These are phyloP conservation scores for Juglanconis juglandina DNA, from an alignment of 2,329 filamentous ascomycete species.

Conservation along the genomic window DNA sequence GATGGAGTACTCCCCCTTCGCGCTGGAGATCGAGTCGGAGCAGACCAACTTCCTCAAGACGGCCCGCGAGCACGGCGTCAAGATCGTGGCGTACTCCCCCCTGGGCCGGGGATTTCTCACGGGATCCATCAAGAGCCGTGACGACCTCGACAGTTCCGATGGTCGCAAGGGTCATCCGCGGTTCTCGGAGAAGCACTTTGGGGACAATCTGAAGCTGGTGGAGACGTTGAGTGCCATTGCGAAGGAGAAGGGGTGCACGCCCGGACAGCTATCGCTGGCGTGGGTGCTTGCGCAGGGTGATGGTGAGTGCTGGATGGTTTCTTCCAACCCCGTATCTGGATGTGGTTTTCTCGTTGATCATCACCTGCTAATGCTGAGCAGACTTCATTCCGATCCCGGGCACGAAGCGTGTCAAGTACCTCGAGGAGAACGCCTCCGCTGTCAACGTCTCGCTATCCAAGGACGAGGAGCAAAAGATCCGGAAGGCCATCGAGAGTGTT, in stretches of 20 bases:
- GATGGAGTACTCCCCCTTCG: constrained; percentile 51
- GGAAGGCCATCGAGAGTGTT: constrained; percentile 31
- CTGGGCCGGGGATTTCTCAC: constrained; percentile 54
- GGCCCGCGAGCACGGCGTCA: constrained; percentile 50
- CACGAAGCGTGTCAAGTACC: constrained; percentile 29
- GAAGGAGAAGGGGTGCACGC: constrained; percentile 36
- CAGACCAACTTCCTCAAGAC: constrained; percentile 46
- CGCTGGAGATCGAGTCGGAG: constrained; percentile 55
- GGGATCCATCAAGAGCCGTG: constrained; percentile 39
- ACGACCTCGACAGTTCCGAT: constrained; percentile 43
- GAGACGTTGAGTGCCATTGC: constrained; percentile 26
- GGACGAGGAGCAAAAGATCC: constrained; percentile 34
- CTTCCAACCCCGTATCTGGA: neutral
- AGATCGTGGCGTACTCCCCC: constrained; percentile 53
- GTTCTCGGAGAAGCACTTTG: constrained; percentile 46
- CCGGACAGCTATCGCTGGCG: constrained; percentile 50
- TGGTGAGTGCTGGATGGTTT: neutral
- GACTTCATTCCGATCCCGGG: constrained; percentile 36
- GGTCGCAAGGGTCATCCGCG: constrained; percentile 36
- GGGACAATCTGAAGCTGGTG: constrained; percentile 40
- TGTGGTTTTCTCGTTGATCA: neutral
- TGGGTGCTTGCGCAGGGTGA: constrained; percentile 50
- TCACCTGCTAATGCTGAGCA: neutral
- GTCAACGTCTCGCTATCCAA: constrained; percentile 30
- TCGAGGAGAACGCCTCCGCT: constrained; percentile 24